Evolutionary conservation across 1,284 basidiomycete genomes (phyloP), one percentile per base, ranked within the genome.

Genomic region (Neonothopanus nambi): DNA sequence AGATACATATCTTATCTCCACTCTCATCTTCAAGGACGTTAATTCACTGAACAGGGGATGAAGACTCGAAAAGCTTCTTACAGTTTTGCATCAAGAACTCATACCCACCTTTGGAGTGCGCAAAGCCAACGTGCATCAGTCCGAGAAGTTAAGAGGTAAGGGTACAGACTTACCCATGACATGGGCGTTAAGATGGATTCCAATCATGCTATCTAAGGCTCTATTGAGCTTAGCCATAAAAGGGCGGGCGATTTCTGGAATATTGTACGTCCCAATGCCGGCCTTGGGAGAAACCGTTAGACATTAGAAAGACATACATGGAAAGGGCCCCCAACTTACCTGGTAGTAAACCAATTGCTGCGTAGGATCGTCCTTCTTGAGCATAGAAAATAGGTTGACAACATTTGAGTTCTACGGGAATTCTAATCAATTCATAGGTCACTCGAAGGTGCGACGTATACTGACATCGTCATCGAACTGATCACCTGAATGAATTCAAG

Each of bases 61-160:
- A 13, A 49, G 37, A 37, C 24, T 20, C 23, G n/a, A 20, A 35
- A 24, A n/a, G 37, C 33, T 9, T 58, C 69, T 13, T 55, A 70
- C 72, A 83, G 60, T 82, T 85, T 62, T 85, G 77, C 80, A 85
- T 84, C 38, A 88, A 65, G 60, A 85, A 88, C 51, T 75, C 70
- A 61, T 87, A 87, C 0, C 84, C 84, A 43, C 73, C 81, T 70
- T 30, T 18, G 8, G 18, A 33, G 23, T n/a, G n/a, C n/a, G n/a
- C 28, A 15, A 44, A 6, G 2, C 35, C n/a, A 52, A 43, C 7
- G 13, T 24, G 7, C 45, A 23, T 12, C n/a, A 23, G 8, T 18
- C 48, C 23, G 36, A 56, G 6, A 49, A 18, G 23, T 35, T n/a
- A 28, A 18, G 2, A 48, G 26, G 5, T 11, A 46, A 20, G 28